Evolutionary conservation across 495 filamentous ascomycete species (phyloP).

Genomic region (Aspergillus sclerotiicarbonarius): DNA sequence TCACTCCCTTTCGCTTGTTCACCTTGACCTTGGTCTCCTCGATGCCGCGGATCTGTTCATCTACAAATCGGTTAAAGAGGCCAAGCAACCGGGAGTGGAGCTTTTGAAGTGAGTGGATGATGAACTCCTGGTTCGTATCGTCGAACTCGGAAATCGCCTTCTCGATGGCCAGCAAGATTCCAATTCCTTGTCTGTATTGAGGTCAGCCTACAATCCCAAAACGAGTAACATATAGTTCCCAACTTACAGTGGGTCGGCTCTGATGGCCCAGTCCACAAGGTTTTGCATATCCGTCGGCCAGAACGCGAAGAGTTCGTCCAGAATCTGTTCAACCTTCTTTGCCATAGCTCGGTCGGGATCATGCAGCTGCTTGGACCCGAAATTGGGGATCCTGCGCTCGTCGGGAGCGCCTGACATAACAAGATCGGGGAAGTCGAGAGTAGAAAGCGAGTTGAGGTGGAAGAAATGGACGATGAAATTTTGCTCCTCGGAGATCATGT

Average conservation of each 20-base stretch:
- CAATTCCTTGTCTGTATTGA: constrained; percentile 72
- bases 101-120: constrained; percentile 74
- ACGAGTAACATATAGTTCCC: neutral
- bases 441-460: constrained; percentile 75
- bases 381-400: constrained; percentile 63
- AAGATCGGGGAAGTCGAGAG: constrained; percentile 76
- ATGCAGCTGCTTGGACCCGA: constrained; percentile 67
- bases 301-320: constrained; percentile 84
- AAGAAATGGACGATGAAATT: constrained; percentile 95
- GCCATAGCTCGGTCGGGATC: constrained; percentile 84
- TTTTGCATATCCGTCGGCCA: constrained; percentile 75
- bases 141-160: constrained; percentile 70
- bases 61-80: constrained; percentile 83
- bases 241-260: constrained; percentile 75
- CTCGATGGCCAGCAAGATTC: constrained; percentile 78
- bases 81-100: constrained; percentile 71
- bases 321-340: constrained; percentile 71
- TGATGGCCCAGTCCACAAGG: constrained; percentile 79
- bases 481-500: constrained; percentile 83
- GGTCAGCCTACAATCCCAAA: constrained; percentile 10
- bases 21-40: constrained; percentile 99
- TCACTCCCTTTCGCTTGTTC: constrained; percentile 96
- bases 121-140: constrained; percentile 89
- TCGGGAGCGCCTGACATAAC: constrained; percentile 64
- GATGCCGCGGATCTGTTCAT: constrained; percentile 91